A percentile compares a stretch with the other conserved stretches of the same genome.
These are phyloP conservation scores for Rhizopus delemar DNA, from an alignment of 371 early-diverging fungal genomes.

Conservation along the genomic window DNA sequence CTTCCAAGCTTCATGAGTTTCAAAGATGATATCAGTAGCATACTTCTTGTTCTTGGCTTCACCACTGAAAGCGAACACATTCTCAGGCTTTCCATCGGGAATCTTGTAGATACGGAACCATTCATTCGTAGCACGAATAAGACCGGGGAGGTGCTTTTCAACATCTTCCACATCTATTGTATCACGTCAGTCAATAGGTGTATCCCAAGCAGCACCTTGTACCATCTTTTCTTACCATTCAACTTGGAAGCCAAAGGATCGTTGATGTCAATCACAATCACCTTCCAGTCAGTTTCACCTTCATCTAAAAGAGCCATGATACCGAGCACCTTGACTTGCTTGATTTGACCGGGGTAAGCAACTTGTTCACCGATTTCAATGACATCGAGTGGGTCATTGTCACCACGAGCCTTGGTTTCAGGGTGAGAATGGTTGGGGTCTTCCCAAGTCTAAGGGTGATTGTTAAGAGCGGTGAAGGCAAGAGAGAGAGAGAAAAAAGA, in stretches of 20 bases:
- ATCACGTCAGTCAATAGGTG: too few species aligned
- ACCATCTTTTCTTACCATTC: slow-evolving; percentile 55
- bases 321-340: slow-evolving; percentile 96
- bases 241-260: slow-evolving; percentile 89
- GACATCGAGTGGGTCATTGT: slow-evolving; percentile 96
- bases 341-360: slow-evolving; percentile 88
- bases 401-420: slow-evolving; percentile 85
- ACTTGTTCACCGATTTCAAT: slow-evolving; percentile 91
- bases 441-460: slow-evolving; percentile 82
- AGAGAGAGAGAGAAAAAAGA: background rate
- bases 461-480: background rate
- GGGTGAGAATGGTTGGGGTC: slow-evolving; percentile 79
- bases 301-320: slow-evolving; percentile 94
- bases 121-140: slow-evolving; percentile 88
- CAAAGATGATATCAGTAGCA: slow-evolving; percentile 89
- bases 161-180: slow-evolving; percentile 87
- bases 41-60: slow-evolving; percentile 92
- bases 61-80: slow-evolving; percentile 96
- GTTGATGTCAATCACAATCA: slow-evolving; percentile 88
- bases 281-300: slow-evolving; percentile 98
- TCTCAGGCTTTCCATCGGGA: slow-evolving; percentile 96
- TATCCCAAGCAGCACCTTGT: too few species aligned
- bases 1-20: slow-evolving; percentile 96
- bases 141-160: slow-evolving; percentile 88
- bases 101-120: slow-evolving; percentile 99